These are phyloP conservation scores for Jasminum sambac DNA, from an alignment of 257 asterid genomes.

Conservation along the genomic window DNA sequence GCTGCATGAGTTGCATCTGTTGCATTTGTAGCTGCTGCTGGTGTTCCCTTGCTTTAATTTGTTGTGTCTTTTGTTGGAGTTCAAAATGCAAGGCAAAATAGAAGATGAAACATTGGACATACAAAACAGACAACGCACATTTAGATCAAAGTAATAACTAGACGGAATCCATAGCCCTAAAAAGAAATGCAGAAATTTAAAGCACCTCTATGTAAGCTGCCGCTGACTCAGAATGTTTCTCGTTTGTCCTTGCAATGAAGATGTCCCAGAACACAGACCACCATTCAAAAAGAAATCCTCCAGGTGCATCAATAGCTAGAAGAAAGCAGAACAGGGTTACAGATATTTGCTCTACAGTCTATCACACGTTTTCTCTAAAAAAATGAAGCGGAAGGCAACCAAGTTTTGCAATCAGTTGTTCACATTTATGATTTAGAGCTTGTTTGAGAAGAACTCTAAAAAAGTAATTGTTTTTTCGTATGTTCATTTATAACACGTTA, in stretches of 20 bases:
- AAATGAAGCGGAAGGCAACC: not conserved
- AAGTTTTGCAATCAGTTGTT: not conserved
- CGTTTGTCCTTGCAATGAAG: slow-evolving; percentile 95
- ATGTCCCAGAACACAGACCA: slow-evolving; percentile 99
- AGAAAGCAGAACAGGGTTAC: slow-evolving; percentile 6
- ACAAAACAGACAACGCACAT: not conserved
- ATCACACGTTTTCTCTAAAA: not conserved
- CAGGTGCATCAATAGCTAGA: slow-evolving; percentile 98
- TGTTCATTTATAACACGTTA: too few relatives aligned
- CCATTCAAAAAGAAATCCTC: slow-evolving; percentile 98
- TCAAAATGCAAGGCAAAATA: slow-evolving; percentile 1
- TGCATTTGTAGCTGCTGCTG: slow-evolving; percentile 94
- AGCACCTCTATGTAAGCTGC: slow-evolving; percentile 97
- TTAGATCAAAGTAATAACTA: slow-evolving; percentile 5
- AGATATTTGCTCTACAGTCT: not conserved
- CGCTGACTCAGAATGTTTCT: slow-evolving; percentile 98
- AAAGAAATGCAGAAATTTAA: slow-evolving; percentile 29
- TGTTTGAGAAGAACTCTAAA: too few relatives aligned
- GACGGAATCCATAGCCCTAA: not conserved
- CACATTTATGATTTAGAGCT: not conserved
- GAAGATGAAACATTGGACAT: not conserved
- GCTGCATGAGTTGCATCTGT: slow-evolving; percentile 95
- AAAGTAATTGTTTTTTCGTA: too few relatives aligned
- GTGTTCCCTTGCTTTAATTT: slow-evolving; percentile 90
- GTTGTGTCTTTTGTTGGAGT: slow-evolving; percentile 70